These are phyloP conservation scores for Colletotrichum ledebouriae DNA, from an alignment of 2,329 filamentous ascomycete species.

Conservation along the genomic window DNA sequence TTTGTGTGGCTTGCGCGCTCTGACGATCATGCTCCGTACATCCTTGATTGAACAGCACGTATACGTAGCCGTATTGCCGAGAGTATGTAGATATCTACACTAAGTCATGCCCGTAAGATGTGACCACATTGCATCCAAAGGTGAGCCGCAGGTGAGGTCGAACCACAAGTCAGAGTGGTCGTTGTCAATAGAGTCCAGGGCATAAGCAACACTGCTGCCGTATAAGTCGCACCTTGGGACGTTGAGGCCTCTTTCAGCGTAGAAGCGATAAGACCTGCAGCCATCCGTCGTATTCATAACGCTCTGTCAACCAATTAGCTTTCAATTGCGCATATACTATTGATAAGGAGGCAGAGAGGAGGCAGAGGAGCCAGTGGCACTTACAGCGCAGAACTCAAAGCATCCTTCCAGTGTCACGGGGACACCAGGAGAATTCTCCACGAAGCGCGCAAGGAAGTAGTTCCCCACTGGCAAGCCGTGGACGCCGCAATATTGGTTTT, in stretches of 20 bases:
- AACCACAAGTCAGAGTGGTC: slow-evolving; percentile 51
- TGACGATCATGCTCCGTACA: neutral
- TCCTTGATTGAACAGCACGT: neutral
- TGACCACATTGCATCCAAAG: slow-evolving; percentile 46
- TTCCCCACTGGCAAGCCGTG: slow-evolving; percentile 52
- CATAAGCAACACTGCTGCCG: slow-evolving; percentile 49
- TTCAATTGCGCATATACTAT: neutral
- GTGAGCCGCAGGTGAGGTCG: slow-evolving; percentile 54
- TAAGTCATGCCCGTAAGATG: slow-evolving; percentile 33
- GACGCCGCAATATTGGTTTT: slow-evolving; percentile 55
- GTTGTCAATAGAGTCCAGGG: slow-evolving; percentile 49
- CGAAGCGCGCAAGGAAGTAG: slow-evolving; percentile 56
- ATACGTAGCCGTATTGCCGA: neutral
- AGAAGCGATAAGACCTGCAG: slow-evolving; percentile 55
- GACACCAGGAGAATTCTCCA: slow-evolving; percentile 51
- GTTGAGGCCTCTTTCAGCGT: slow-evolving; percentile 48
- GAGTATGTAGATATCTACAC: neutral
- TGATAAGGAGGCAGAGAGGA: neutral
- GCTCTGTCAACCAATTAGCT: slow-evolving; percentile 45
- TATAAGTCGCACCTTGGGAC: slow-evolving; percentile 54
- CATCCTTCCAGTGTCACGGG: slow-evolving; percentile 56
- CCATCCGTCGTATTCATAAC: slow-evolving; percentile 49
- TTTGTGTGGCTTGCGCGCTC: neutral
- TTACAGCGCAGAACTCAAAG: slow-evolving; percentile 58
- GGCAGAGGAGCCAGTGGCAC: slow-evolving; percentile 14